phyloP scores from a whole-genome alignment of 2,329 filamentous ascomycete species.

The Colletotrichum salicis region DNA sequence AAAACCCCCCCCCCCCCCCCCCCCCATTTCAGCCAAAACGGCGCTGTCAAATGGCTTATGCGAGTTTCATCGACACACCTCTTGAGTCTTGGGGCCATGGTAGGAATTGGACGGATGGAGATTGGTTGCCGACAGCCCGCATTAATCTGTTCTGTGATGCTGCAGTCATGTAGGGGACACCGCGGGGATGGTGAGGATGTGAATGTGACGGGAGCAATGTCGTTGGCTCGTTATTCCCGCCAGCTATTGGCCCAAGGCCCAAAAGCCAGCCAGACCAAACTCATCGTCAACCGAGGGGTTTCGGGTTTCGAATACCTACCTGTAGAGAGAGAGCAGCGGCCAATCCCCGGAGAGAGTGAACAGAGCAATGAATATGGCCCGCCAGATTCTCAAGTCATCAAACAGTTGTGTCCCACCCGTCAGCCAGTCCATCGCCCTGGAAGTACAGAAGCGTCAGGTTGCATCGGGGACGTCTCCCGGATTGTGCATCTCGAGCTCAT shows the following conservation, averaged over 20 bases:
- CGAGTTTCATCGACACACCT: conserved; percentile 29
- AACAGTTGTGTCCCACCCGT: neutral
- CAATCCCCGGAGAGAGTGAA: conserved; percentile 2
- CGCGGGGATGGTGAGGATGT: neutral
- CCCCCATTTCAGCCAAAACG: conserved; percentile 22
- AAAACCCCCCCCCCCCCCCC: too few species aligned
- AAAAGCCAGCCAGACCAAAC: neutral
- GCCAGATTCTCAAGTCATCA: conserved; percentile 10
- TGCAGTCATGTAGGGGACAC: conserved; percentile 2
- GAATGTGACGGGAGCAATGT: conserved; percentile 10
- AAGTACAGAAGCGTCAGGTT: neutral
- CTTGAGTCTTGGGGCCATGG: conserved; percentile 2
- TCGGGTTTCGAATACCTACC: neutral
- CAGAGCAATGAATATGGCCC: conserved; percentile 1
- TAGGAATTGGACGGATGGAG: conserved; percentile 12
- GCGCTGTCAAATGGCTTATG: conserved; percentile 25
- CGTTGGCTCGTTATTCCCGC: conserved; percentile 10
- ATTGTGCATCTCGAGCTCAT: conserved; percentile 12
- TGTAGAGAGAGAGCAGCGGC: neutral
- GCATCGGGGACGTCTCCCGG: conserved; percentile 26
- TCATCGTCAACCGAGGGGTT: neutral
- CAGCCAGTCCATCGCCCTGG: neutral
- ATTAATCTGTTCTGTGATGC: conserved; percentile 13
- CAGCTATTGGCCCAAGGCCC: conserved; percentile 9
- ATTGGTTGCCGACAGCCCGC: conserved; percentile 23